Percentiles rank a stretch among this genome's conserved stretches.
Conservation (phyloP, 345 rosid species). For the Melaleuca quinquenervia region DNA sequence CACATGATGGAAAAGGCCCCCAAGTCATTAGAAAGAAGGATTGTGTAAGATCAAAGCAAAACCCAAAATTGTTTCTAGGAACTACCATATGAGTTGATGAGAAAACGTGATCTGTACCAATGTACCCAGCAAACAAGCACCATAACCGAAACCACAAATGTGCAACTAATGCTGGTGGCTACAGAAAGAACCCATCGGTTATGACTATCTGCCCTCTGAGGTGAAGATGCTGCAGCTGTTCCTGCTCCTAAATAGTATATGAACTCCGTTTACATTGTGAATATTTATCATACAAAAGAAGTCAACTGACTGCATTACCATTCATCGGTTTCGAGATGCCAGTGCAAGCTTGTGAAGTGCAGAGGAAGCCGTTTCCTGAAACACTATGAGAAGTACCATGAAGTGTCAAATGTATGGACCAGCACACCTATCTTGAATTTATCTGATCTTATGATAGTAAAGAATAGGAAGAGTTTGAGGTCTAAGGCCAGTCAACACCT, state of each 20-base stretch:
- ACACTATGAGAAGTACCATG: not conserved
- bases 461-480: not conserved
- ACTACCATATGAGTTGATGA: constrained; percentile 53
- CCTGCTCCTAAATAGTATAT: constrained; percentile 19
- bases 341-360: constrained; percentile 51
- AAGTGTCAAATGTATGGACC: not conserved
- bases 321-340: constrained; percentile 36
- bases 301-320: constrained; percentile 26
- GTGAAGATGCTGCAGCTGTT: constrained; percentile 8
- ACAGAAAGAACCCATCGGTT: constrained; percentile 55
- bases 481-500: not conserved
- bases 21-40: not conserved
- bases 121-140: constrained; percentile 65
- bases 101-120: constrained; percentile 67
- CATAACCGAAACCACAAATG: constrained; percentile 56
- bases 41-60: not conserved
- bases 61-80: not conserved
- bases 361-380: constrained; percentile 66
- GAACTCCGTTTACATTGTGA: not conserved
- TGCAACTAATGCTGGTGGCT: constrained; percentile 51
- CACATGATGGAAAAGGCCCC: not conserved
- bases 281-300: not conserved
- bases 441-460: not conserved
- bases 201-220: constrained; percentile 22
- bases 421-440: not conserved